These are phyloP conservation scores for Beauveria bassiana DNA, from an alignment of 2,329 filamentous ascomycete species.

Conservation along the genomic window DNA sequence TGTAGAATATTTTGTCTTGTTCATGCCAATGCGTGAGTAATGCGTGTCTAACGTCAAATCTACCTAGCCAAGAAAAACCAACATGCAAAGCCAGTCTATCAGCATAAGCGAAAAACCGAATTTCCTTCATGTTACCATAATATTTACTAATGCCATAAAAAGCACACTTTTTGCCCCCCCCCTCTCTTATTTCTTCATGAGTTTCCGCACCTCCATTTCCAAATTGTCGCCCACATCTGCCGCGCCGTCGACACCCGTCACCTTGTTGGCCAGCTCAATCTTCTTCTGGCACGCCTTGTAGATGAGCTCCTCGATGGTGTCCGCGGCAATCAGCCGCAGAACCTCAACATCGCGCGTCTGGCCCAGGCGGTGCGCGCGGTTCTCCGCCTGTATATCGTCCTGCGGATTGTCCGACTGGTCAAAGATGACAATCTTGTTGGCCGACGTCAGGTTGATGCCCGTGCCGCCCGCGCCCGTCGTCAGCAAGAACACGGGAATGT, in stretches of 20 bases:
- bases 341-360: conserved; percentile 89
- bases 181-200: conserved; percentile 28
- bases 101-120: background rate
- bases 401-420: conserved; percentile 97
- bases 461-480: conserved; percentile 94
- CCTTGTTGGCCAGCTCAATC: conserved; percentile 69
- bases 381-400: conserved; percentile 97
- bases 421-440: conserved; percentile 97
- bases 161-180: background rate
- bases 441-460: conserved; percentile 89
- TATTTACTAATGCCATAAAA: background rate
- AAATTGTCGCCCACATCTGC: conserved; percentile 28
- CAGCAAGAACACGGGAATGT: conserved; percentile 84
- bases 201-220: conserved; percentile 36
- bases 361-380: conserved; percentile 88
- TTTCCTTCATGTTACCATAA: background rate
- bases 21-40: background rate
- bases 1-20: background rate
- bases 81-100: background rate
- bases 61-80: background rate
- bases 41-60: background rate
- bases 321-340: conserved; percentile 69
- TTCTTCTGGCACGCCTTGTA: conserved; percentile 88
- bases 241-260: conserved; percentile 32
- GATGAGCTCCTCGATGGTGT: conserved; percentile 89